These are phyloP conservation scores for Beauveria brongniartii DNA, from an alignment of 2,329 filamentous ascomycete genomes.

Conservation along the genomic window DNA sequence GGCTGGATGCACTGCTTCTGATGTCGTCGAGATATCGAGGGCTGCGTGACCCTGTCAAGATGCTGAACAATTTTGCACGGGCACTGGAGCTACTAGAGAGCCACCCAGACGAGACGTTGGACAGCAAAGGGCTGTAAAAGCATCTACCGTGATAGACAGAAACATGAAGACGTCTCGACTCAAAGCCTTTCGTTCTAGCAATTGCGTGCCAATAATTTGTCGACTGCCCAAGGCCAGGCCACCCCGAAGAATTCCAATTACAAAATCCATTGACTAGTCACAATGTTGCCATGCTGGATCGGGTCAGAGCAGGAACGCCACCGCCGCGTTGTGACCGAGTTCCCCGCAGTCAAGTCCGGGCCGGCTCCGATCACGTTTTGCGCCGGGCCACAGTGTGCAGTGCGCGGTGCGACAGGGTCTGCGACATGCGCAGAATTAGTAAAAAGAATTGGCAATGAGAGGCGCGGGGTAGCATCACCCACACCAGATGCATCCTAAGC, in stretches of 20 bases:
- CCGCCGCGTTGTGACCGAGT: not conserved
- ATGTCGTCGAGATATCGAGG: constrained; percentile 3
- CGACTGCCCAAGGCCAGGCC: no score
- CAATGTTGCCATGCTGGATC: not conserved
- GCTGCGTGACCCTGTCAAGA: not conserved
- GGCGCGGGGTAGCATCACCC: not conserved
- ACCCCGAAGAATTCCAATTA: not conserved
- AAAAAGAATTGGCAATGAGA: not conserved
- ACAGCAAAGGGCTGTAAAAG: not conserved
- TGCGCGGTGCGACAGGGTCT: not conserved
- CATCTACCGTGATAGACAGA: no score
- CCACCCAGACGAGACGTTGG: not conserved
- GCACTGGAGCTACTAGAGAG: not conserved
- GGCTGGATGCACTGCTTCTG: not conserved
- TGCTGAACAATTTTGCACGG: not conserved
- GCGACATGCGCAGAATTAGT: not conserved
- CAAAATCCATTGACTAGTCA: not conserved
- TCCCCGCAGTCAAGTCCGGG: constrained; percentile 1
- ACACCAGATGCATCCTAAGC: not conserved
- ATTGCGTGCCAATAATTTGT: no score
- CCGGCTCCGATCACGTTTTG: constrained; percentile 7
- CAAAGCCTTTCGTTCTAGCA: no score
- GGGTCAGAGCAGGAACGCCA: not conserved
- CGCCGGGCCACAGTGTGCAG: not conserved
- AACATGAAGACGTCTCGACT: no score